phyloP scores from a whole-genome alignment of 2,329 filamentous ascomycete species.

The Ceratocystis diversiconidia region DNA sequence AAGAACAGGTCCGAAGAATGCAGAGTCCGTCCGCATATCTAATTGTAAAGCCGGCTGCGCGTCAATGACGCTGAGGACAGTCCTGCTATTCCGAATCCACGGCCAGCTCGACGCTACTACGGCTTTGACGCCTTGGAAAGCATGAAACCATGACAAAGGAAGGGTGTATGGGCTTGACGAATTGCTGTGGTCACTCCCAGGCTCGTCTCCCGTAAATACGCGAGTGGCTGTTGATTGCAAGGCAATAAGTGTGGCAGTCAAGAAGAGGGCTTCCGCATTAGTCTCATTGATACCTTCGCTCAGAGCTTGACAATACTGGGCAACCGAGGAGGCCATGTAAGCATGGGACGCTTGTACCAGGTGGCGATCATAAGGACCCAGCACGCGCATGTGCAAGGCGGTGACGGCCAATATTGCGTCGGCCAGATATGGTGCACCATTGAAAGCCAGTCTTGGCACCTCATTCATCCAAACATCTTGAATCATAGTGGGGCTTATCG shows the following conservation, averaged over 20 bases:
- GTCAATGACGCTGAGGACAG: slow-evolving; percentile 48
- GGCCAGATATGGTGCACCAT: slow-evolving; percentile 42
- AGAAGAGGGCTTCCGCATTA: slow-evolving; percentile 49
- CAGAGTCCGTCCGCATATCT: slow-evolving; percentile 35
- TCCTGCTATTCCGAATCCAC: slow-evolving; percentile 43
- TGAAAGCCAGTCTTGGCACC: slow-evolving; percentile 48
- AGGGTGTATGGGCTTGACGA: slow-evolving; percentile 36
- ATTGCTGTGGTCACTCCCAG: slow-evolving; percentile 26
- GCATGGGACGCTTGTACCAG: slow-evolving; percentile 49
- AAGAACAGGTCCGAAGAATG: slow-evolving; percentile 48
- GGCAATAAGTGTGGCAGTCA: slow-evolving; percentile 49
- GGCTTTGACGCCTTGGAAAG: slow-evolving; percentile 53
- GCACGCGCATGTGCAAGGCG: slow-evolving; percentile 45
- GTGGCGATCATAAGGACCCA: slow-evolving; percentile 42
- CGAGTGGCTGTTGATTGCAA: slow-evolving; percentile 52
- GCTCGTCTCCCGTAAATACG: slow-evolving; percentile 45
- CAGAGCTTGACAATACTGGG: slow-evolving; percentile 44
- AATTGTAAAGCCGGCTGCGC: slow-evolving; percentile 48
- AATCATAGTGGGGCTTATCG: slow-evolving; percentile 36
- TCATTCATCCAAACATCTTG: slow-evolving; percentile 45
- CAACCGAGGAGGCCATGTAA: slow-evolving; percentile 49
- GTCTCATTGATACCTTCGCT: slow-evolving; percentile 41
- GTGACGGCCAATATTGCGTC: slow-evolving; percentile 51
- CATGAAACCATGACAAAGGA: slow-evolving; percentile 52
- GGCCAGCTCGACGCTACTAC: slow-evolving; percentile 51